phyloP scores from a whole-genome alignment of 805 yeast species.

The Metschnikowia lunata region DNA sequence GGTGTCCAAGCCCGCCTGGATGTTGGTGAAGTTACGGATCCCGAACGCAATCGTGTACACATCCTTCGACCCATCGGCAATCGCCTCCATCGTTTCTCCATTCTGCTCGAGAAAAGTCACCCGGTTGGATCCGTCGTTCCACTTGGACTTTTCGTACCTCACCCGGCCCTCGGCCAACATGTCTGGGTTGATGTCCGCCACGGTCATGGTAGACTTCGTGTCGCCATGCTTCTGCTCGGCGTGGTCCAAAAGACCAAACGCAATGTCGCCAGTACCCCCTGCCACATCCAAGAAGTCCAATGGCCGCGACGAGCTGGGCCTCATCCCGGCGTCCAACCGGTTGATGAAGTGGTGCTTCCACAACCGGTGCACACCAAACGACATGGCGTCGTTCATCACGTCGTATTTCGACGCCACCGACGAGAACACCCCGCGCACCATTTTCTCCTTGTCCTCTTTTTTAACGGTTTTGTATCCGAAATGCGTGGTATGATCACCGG shows the following conservation, averaged over 20 bases:
- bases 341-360: slow-evolving; percentile 93
- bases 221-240: slow-evolving; percentile 79
- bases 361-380: slow-evolving; percentile 87
- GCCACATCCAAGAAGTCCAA: slow-evolving; percentile 92
- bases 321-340: slow-evolving; percentile 85
- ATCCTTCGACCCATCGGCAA: slow-evolving; percentile 85
- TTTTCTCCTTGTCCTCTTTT: slow-evolving; percentile 71
- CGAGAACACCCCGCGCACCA: slow-evolving; percentile 85
- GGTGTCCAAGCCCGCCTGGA: slow-evolving; percentile 90
- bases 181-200: slow-evolving; percentile 93
- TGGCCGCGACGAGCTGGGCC: slow-evolving; percentile 78
- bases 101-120: slow-evolving; percentile 83
- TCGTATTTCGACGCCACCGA: slow-evolving; percentile 94
- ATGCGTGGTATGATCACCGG: slow-evolving; percentile 59
- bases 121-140: slow-evolving; percentile 58
- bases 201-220: slow-evolving; percentile 71
- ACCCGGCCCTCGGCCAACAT: slow-evolving; percentile 91
- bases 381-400: slow-evolving; percentile 97
- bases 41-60: slow-evolving; percentile 97
- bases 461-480: slow-evolving; percentile 87
- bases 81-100: slow-evolving; percentile 82
- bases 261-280: slow-evolving; percentile 98
- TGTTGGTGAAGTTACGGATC: slow-evolving; percentile 91
- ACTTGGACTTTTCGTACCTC: slow-evolving; percentile 57
- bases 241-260: slow-evolving; percentile 89